A percentile compares a stretch with the other conserved stretches of the same genome.
Conservation (phyloP, 2,329 filamentous ascomycete genomes). For the Ramichloridium luteum region DNA sequence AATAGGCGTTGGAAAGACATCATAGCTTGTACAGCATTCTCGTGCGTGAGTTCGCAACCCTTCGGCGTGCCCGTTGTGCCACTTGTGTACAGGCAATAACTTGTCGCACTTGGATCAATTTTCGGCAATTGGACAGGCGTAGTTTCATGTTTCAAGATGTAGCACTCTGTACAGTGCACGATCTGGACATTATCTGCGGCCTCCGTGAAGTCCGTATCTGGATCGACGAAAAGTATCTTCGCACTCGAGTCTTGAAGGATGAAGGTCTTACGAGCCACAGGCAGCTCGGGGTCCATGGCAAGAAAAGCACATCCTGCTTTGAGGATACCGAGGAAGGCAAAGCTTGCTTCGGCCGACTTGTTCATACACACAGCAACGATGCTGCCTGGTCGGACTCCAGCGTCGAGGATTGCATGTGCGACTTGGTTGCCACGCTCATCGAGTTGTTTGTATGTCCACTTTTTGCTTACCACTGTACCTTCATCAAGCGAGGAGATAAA, state of each 20-base stretch:
- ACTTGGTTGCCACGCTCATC: conserved; percentile 59
- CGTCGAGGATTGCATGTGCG: conserved; percentile 48
- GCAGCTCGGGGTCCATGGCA: conserved; percentile 65
- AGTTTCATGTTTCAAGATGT: conserved; percentile 12
- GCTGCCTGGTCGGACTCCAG: conserved; percentile 41
- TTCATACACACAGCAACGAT: conserved; percentile 70
- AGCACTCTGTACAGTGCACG: conserved; percentile 4
- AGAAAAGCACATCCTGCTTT: conserved; percentile 75
- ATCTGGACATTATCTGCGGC: conserved; percentile 9
- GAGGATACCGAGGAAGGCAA: conserved; percentile 67
- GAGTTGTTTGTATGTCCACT: conserved; percentile 66
- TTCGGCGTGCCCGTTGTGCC: conserved; percentile 80
- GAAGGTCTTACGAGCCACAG: conserved; percentile 60
- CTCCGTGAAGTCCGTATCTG: conserved; percentile 16
- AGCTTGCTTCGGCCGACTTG: conserved; percentile 74
- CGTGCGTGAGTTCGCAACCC: conserved; percentile 77
- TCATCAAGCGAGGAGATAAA: conserved; percentile 42
- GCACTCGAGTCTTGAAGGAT: conserved; percentile 64
- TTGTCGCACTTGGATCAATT: conserved; percentile 43
- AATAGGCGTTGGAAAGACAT: conserved; percentile 75
- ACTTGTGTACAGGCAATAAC: conserved; percentile 79
- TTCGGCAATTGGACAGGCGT: conserved; percentile 26
- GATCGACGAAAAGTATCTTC: conserved; percentile 32
- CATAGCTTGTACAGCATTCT: conserved; percentile 82
- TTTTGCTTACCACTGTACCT: conserved; percentile 33